Evolutionary conservation across 257 asterid genomes (phyloP).

Genomic region (Plantago ovata): DNA sequence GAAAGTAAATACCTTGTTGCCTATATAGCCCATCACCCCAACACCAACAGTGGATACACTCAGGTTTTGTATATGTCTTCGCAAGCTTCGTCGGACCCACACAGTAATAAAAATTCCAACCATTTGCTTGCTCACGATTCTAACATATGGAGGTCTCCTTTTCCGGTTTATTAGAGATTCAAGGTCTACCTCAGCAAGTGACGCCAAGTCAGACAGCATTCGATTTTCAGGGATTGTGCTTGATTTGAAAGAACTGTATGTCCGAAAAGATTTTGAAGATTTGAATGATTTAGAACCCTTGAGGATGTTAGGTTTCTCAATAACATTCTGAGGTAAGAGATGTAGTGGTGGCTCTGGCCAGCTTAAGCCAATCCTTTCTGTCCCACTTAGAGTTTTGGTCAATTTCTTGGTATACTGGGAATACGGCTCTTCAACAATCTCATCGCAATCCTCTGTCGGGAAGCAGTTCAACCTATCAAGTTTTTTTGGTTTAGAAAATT

Average conservation of each 20-base stretch:
- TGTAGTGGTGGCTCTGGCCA: conserved; percentile 94
- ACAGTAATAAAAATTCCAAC: conserved; percentile 81
- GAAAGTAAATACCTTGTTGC: conserved; percentile 77
- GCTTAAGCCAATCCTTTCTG: conserved; percentile 78
- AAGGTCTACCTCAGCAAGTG: conserved; percentile 63
- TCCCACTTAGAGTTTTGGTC: conserved; percentile 54
- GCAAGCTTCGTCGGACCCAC: conserved; percentile 88
- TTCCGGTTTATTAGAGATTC: conserved; percentile 65
- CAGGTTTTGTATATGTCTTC: conserved; percentile 74
- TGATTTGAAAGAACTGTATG: conserved; percentile 55
- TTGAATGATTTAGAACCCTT: conserved; percentile 44
- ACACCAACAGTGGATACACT: conserved; percentile 91
- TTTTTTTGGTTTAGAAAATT: conserved; percentile 45
- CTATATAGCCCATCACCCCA: conserved; percentile 95
- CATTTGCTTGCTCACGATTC: conserved; percentile 95
- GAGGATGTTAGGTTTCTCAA: conserved; percentile 54
- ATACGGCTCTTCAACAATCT: conserved; percentile 30
- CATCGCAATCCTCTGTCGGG: conserved; percentile 38
- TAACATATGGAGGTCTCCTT: conserved; percentile 75
- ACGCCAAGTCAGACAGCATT: conserved; percentile 37
- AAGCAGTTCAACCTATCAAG: conserved; percentile 53
- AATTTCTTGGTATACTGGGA: conserved; percentile 33
- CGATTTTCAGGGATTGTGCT: conserved; percentile 22
- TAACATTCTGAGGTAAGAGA: conserved; percentile 51
- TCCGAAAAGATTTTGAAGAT: conserved; percentile 48